phyloP scores from a whole-genome alignment of 352 stramenopile species.

The Pythium sukuiense region DNA sequence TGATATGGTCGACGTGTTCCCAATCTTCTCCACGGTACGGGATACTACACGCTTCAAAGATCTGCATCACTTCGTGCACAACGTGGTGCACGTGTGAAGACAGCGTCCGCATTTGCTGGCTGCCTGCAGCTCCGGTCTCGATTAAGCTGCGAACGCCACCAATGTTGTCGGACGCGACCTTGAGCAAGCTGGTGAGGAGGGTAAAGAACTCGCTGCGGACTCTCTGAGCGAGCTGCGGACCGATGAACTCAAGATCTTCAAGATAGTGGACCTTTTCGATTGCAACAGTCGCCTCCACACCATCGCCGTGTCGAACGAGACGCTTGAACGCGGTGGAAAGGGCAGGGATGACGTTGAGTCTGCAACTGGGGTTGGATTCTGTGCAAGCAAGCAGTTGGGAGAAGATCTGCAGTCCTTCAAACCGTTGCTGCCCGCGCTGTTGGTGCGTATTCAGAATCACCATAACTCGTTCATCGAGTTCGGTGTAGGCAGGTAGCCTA shows the following conservation, averaged over 20 bases:
- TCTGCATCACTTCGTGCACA: conserved; percentile 69
- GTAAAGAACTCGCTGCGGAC: conserved; percentile 72
- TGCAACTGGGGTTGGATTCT: conserved; percentile 54
- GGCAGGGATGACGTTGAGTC: conserved; percentile 73
- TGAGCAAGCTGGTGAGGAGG: conserved; percentile 59
- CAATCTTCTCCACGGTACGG: conserved; percentile 69
- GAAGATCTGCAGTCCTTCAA: conserved; percentile 74
- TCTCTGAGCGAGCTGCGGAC: conserved; percentile 33
- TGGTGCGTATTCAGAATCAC: conserved; percentile 52
- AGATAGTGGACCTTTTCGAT: conserved; percentile 79
- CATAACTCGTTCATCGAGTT: conserved; percentile 51
- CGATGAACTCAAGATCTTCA: conserved; percentile 68
- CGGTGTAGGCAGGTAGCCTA: neutral
- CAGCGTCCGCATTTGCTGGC: conserved; percentile 10
- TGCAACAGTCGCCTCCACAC: conserved; percentile 1
- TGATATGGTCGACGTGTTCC: conserved; percentile 54
- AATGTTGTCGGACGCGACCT: conserved; percentile 30
- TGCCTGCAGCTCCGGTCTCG: neutral
- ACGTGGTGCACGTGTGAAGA: conserved; percentile 49
- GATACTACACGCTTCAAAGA: conserved; percentile 80
- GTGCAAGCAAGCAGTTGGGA: conserved; percentile 48
- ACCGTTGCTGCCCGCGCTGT: conserved; percentile 41
- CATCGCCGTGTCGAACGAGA: conserved; percentile 9
- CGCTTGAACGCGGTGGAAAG: conserved; percentile 80
- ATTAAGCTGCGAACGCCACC: conserved; percentile 6